A percentile compares a stretch with the other conserved stretches of the same genome.
phyloP scores from a whole-genome alignment of 1,139 yeast genomes.

The Debaryomycetaceae sp. region DNA sequence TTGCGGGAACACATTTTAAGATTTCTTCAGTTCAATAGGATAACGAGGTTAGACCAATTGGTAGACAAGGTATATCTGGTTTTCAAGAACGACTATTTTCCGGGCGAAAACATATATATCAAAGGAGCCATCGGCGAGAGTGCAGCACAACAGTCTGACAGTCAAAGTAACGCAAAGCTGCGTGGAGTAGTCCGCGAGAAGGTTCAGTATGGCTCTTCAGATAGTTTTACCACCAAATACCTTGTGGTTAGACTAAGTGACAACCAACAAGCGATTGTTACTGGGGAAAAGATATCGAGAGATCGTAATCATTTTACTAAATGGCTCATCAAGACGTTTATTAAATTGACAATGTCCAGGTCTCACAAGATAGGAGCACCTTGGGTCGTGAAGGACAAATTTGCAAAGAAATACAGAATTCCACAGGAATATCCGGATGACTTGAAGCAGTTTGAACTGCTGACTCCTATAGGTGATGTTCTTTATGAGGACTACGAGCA shows the following conservation, averaged over 20 bases:
- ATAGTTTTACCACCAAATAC: conserved; percentile 55
- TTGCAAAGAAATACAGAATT: conserved; percentile 58
- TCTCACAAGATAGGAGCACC: conserved; percentile 91
- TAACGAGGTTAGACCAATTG: conserved; percentile 79
- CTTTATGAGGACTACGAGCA: conserved; percentile 8
- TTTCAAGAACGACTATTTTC: conserved; percentile 82
- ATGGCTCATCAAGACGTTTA: conserved; percentile 82
- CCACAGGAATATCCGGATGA: conserved; percentile 58
- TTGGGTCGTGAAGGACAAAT: conserved; percentile 88
- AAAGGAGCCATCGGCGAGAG: conserved; percentile 27
- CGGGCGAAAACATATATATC: conserved; percentile 81
- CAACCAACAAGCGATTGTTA: conserved; percentile 61
- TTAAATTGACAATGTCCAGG: conserved; percentile 79
- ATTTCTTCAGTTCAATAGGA: conserved; percentile 75
- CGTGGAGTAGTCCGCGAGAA: conserved; percentile 44
- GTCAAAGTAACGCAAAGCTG: conserved; percentile 22
- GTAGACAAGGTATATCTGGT: conserved; percentile 79
- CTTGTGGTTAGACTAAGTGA: conserved; percentile 57
- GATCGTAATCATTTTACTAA: conserved; percentile 89
- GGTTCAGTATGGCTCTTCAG: conserved; percentile 57
- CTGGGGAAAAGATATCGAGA: conserved; percentile 69
- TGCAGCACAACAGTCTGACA: conserved; percentile 5
- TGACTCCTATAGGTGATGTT: conserved; percentile 40
- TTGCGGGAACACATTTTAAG: conserved; percentile 87
- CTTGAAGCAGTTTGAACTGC: conserved; percentile 37